Conservation (phyloP, 441 rosid species). For the Croton setiger region DNA sequence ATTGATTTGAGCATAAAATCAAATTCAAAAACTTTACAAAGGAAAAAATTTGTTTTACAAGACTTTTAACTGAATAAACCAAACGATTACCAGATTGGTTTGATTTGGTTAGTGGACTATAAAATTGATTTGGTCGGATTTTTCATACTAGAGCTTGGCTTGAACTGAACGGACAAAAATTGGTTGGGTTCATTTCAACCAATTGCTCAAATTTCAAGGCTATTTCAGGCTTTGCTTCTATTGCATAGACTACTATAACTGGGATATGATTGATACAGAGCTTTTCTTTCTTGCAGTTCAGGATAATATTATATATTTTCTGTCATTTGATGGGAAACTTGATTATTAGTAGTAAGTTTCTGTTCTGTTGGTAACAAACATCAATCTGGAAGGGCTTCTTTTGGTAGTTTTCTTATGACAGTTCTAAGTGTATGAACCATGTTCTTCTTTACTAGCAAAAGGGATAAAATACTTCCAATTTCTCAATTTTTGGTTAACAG, state of each 20-base stretch:
- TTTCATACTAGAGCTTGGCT: too few species aligned
- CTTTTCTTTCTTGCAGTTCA: neutral
- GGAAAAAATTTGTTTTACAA: too few species aligned
- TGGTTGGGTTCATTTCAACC: too few species aligned
- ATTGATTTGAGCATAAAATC: too few species aligned
- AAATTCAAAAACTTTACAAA: too few species aligned
- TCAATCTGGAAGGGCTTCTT: neutral
- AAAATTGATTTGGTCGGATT: too few species aligned
- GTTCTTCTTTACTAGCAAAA: neutral
- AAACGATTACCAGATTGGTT: too few species aligned
- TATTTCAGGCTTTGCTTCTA: neutral
- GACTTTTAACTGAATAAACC: too few species aligned
- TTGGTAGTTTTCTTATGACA: neutral
- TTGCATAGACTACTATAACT: neutral
- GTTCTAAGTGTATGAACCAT: neutral
- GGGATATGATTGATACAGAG: too few species aligned
- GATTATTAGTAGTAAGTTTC: neutral
- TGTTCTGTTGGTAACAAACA: neutral
- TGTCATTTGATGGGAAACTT: neutral
- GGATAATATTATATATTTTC: neutral
- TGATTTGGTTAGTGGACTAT: too few species aligned
- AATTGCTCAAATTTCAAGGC: neutral
- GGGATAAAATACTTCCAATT: neutral
- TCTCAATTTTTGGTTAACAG: neutral
- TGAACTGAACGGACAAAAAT: too few species aligned